These are phyloP conservation scores for Fusarium chuoi DNA, from an alignment of 2,329 filamentous ascomycete genomes.

Conservation along the genomic window DNA sequence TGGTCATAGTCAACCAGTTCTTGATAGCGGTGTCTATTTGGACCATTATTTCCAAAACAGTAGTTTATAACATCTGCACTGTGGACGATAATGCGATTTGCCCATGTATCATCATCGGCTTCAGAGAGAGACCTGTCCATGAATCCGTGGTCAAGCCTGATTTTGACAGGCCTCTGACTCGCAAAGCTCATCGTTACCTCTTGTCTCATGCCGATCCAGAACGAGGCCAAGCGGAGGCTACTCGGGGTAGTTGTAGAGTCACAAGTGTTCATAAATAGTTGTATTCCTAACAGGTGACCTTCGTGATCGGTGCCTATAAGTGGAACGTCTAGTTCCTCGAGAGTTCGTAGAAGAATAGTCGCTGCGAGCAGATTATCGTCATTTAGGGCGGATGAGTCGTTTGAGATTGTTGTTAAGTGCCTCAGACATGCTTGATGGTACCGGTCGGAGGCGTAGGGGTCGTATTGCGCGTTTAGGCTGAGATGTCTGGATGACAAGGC, in stretches of 20 bases:
- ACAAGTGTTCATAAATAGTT: slow-evolving; percentile 58
- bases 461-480: slow-evolving; percentile 55
- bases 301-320: slow-evolving; percentile 57
- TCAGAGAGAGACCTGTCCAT: slow-evolving; percentile 61
- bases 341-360: slow-evolving; percentile 65
- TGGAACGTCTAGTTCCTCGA: slow-evolving; percentile 63
- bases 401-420: slow-evolving; percentile 59
- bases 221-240: slow-evolving; percentile 61
- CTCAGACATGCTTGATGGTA: slow-evolving; percentile 66
- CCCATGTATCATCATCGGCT: slow-evolving; percentile 65
- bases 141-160: slow-evolving; percentile 61
- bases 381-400: slow-evolving; percentile 50
- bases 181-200: slow-evolving; percentile 68
- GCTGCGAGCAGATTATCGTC: slow-evolving; percentile 67
- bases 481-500: slow-evolving; percentile 66
- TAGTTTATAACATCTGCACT: slow-evolving; percentile 72
- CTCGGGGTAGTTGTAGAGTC: slow-evolving; percentile 45
- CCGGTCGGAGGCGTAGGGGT: slow-evolving; percentile 59
- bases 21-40: slow-evolving; percentile 51
- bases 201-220: slow-evolving; percentile 67
- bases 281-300: slow-evolving; percentile 58
- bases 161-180: slow-evolving; percentile 57
- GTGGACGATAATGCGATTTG: slow-evolving; percentile 69
- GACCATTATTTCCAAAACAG: slow-evolving; percentile 62
- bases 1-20: slow-evolving; percentile 57